phyloP scores from a whole-genome alignment of 2,329 filamentous ascomycete genomes.

The Drechslera avenae region DNA sequence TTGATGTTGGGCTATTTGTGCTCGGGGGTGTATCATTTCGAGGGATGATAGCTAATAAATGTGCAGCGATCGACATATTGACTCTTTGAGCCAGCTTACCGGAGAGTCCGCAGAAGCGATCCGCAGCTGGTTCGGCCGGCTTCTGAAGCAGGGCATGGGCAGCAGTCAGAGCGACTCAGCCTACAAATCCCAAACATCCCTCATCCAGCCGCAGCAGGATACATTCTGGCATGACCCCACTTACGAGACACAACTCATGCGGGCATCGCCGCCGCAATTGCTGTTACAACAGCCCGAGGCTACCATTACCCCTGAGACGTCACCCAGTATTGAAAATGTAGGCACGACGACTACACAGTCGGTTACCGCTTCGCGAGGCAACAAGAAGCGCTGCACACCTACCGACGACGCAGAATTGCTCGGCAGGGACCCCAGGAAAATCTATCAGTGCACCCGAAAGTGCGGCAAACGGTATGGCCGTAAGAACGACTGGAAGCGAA shows the following conservation, averaged over 20 bases:
- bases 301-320: slow-evolving; percentile 20
- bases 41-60: not conserved
- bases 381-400: slow-evolving; percentile 44
- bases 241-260: slow-evolving; percentile 21
- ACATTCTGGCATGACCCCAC: slow-evolving; percentile 27
- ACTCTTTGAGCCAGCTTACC: slow-evolving; percentile 45
- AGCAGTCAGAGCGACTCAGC: slow-evolving; percentile 41
- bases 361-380: slow-evolving; percentile 29
- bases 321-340: slow-evolving; percentile 25
- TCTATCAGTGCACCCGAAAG: slow-evolving; percentile 47
- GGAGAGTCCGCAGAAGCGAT: slow-evolving; percentile 41
- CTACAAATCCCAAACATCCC: slow-evolving; percentile 46
- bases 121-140: slow-evolving; percentile 44
- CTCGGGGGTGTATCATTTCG: not conserved
- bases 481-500: slow-evolving; percentile 49
- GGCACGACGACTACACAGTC: slow-evolving; percentile 19
- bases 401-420: slow-evolving; percentile 39
- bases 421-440: slow-evolving; percentile 41
- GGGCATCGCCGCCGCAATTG: slow-evolving; percentile 18
- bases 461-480: slow-evolving; percentile 47
- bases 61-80: slow-evolving; percentile 43
- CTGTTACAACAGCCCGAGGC: slow-evolving; percentile 11
- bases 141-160: slow-evolving; percentile 45
- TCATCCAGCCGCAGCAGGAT: slow-evolving; percentile 27
- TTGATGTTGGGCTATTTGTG: not conserved